Evolutionary conservation across 1,139 yeast species (phyloP).

Genomic region (Lizanozyma gosingica): DNA sequence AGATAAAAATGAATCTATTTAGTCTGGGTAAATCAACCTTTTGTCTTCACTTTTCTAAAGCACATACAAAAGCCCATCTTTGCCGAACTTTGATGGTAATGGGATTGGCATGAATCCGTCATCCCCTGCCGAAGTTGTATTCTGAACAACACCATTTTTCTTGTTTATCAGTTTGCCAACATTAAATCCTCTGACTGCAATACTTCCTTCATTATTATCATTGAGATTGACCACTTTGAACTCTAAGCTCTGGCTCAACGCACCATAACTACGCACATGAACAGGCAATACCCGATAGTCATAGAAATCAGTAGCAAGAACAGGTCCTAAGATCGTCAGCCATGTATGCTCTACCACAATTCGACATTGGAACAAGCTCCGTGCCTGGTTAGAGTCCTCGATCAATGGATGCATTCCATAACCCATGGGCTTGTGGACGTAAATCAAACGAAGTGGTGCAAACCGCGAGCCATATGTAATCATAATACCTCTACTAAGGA

Average conservation of each 20-base stretch:
- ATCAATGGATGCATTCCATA: conserved; percentile 13
- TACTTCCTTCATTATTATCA: conserved; percentile 21
- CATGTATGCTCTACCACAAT: conserved; percentile 44
- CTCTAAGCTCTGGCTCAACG: conserved; percentile 43
- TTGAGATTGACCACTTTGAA: conserved; percentile 32
- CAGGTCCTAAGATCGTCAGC: conserved; percentile 45
- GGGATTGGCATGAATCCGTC: conserved; percentile 60
- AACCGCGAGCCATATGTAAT: conserved; percentile 17
- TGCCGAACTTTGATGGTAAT: conserved; percentile 53
- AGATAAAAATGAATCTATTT: no score
- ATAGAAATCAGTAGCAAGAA: conserved; percentile 48
- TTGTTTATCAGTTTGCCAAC: conserved; percentile 40
- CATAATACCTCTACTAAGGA: conserved; percentile 29
- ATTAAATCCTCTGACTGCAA: conserved; percentile 56
- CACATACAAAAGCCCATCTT: conserved; percentile 64
- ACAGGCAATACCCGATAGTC: conserved; percentile 46
- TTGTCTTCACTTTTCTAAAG: neutral
- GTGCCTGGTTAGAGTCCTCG: conserved; percentile 28
- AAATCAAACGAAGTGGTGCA: conserved; percentile 29
- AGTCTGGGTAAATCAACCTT: no score
- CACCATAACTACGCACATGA: conserved; percentile 25
- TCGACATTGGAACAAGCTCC: conserved; percentile 41
- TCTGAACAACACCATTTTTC: conserved; percentile 10
- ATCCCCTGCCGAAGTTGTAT: conserved; percentile 28
- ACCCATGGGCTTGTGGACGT: conserved; percentile 19